Conservation (phyloP, 2,329 filamentous ascomycete genomes). For the Boeremia lycopersici region DNA sequence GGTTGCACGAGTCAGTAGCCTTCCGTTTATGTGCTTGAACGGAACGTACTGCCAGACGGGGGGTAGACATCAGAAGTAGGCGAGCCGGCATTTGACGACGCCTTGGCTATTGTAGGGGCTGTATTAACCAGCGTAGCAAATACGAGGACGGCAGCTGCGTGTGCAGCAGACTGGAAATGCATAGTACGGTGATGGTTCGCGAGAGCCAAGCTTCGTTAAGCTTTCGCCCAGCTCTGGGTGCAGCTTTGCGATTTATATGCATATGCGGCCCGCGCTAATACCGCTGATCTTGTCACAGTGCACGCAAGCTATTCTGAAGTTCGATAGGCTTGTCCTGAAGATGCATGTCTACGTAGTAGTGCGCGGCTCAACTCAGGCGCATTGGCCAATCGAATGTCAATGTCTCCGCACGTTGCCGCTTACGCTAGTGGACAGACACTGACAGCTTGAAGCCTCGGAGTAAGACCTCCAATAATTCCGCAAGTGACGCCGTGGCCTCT, state of each 20-base stretch:
- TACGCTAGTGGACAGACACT: not conserved
- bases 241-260: slow-evolving; percentile 21
- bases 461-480: not conserved
- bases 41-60: slow-evolving; percentile 32
- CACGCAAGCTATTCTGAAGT: not conserved
- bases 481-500: slow-evolving; percentile 14
- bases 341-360: slow-evolving; percentile 1
- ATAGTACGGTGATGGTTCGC: slow-evolving; percentile 1
- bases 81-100: slow-evolving; percentile 23
- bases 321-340: slow-evolving; percentile 11
- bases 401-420: slow-evolving; percentile 3
- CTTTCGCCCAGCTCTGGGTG: slow-evolving; percentile 25
- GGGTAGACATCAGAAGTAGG: slow-evolving; percentile 29
- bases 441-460: not conserved
- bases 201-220: slow-evolving; percentile 26
- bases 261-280: not conserved
- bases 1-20: slow-evolving; percentile 4
- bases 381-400: slow-evolving; percentile 10
- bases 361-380: slow-evolving; percentile 9
- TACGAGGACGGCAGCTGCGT: slow-evolving; percentile 18
- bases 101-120: slow-evolving; percentile 25
- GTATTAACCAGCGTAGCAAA: slow-evolving; percentile 15
- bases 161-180: slow-evolving; percentile 7
- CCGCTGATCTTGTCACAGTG: not conserved
- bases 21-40: not conserved